Percentiles rank a stretch among this genome's conserved stretches.
These are phyloP conservation scores for Coelastrella sp. DNA, from an alignment of 139 green algal species.

Conservation along the genomic window DNA sequence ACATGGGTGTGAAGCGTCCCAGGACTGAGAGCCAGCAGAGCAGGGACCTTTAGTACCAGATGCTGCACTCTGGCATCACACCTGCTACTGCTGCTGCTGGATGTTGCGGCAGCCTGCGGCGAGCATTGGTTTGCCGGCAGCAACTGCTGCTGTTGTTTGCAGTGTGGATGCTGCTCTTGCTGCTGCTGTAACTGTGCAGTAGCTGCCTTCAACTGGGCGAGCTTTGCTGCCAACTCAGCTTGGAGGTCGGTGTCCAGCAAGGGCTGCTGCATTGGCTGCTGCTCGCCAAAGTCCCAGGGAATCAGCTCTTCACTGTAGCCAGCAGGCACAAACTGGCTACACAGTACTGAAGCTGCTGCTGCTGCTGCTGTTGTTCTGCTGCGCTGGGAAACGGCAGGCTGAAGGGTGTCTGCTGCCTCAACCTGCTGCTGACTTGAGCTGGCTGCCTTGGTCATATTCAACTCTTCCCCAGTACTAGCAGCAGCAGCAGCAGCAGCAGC, in stretches of 20 bases:
- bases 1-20: conserved; percentile 13
- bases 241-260: not conserved
- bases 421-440: not conserved
- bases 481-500: not conserved
- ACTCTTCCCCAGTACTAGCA: not conserved
- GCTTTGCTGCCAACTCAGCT: not conserved
- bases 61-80: conserved; percentile 24
- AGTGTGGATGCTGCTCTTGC: conserved; percentile 1
- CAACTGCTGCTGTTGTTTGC: not conserved
- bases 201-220: conserved; percentile 3
- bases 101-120: not conserved
- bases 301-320: not conserved
- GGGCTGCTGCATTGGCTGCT: not conserved
- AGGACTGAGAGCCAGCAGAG: conserved; percentile 1
- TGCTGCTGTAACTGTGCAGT: not conserved
- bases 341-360: not conserved
- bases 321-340: no score
- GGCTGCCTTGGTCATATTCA: not conserved
- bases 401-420: not conserved
- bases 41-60: conserved; percentile 22
- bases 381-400: not conserved
- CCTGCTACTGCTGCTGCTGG: not conserved
- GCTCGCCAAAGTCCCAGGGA: not conserved
- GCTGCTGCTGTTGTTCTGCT: not conserved
- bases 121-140: not conserved